Conservation (phyloP, 164 flowering plant species). For the Taxillus chinensis region DNA sequence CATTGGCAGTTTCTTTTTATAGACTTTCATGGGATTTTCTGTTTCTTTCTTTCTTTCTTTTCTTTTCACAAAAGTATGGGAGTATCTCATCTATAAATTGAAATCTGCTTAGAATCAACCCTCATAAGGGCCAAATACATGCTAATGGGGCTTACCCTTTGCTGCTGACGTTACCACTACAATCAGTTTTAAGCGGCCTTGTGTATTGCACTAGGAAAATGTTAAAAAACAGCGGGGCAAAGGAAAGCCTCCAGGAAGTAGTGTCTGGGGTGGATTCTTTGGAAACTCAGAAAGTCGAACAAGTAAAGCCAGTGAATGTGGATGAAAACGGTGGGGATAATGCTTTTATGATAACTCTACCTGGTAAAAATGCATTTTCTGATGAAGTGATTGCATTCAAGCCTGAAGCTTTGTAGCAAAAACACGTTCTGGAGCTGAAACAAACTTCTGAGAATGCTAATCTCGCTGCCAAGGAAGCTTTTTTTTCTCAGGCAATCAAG, state of each 20-base stretch:
- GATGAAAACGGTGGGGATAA: conserved; percentile 96
- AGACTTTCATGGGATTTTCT: too few relatives aligned
- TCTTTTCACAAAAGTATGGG: too few relatives aligned
- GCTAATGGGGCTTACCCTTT: too few relatives aligned
- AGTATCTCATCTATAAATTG: too few relatives aligned
- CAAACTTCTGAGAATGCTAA: conserved; percentile 17
- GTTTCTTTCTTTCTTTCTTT: too few relatives aligned
- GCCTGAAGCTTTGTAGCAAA: conserved; percentile 40
- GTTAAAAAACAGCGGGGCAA: conserved; percentile 22
- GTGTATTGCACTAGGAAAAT: too few relatives aligned
- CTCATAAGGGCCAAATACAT: too few relatives aligned
- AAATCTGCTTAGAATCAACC: too few relatives aligned
- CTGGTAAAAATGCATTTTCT: conserved; percentile 62
- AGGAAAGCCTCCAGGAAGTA: conserved; percentile 24
- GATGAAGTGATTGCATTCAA: conserved; percentile 76
- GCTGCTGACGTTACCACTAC: too few relatives aligned
- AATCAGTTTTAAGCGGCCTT: too few relatives aligned
- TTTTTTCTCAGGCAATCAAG: conserved; percentile 17
- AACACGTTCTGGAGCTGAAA: conserved; percentile 29
- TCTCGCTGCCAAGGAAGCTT: conserved; percentile 17
- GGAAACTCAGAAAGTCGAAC: conserved; percentile 41
- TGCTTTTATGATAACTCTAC: conserved; percentile 42
- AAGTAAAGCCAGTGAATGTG: conserved; percentile 23
- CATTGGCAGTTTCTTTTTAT: too few relatives aligned
- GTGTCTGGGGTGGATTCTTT: conserved; percentile 17